Base-by-base conservation (phyloP, 2,329 filamentous ascomycete genomes). In the Ophiostoma australiae region DNA sequence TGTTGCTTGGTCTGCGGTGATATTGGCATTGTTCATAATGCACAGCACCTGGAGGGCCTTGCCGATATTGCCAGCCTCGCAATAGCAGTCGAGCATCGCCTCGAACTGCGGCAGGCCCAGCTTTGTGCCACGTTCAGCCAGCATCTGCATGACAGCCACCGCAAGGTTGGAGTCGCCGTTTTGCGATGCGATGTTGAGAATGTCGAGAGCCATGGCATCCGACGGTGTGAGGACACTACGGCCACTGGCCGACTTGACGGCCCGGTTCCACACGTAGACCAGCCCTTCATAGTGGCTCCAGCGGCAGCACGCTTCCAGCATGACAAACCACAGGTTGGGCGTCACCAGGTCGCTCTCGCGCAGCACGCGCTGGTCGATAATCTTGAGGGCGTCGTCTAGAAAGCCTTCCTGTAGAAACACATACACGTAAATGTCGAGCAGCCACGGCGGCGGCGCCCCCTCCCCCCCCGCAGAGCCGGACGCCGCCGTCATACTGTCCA, bases 361-460 rank as follows among this genome's bases (percentile, higher is more conserved):
- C 33, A 75, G 68, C 8, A 80, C 80, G 35, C 90, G 86, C 72
- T 86, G 82, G 69, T 86, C 84, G 74, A 95, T 83, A 35, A 97
- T 80, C 65, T 85, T 82, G 72, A 94, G 82, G 15, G 93, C 89
- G 77, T 95, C 92, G 70, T 95, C 91, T 44, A 93, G 82, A 77
- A 95, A 93, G 7, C 87, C 87, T 61, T 86, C 83, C 72, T 91
- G 89, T 65, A 88, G 88, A 61, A 97, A 85, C 27, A 87, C 86
- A 77, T 91, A 91, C 70, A 93, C 84, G 70, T 94, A 89, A 72
- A 94, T 85, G 76, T 94, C 91, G 76, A 90, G 90, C 8, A 97
- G 83, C 93, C 93, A 97, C 0, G 82, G 77, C 39, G 90, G 85
- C 4, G 94, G 80, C 0, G 48, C 35, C 20, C 31, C 39, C 1